Conservation (phyloP, 345 rosid species). For the Acer saccharum region DNA sequence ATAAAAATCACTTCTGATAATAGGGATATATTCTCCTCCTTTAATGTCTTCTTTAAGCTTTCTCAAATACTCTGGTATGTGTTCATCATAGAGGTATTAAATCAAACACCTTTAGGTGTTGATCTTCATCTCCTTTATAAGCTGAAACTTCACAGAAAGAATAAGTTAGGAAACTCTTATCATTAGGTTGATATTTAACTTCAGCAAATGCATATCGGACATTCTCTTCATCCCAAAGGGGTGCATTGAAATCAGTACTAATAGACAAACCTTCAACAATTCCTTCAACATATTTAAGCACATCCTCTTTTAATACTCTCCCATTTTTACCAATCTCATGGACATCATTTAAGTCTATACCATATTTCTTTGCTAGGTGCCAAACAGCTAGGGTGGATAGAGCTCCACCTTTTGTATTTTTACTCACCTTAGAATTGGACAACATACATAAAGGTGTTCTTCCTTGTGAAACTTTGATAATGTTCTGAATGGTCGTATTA, state of each 20-base stretch:
- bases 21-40: too few relatives aligned
- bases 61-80: too few relatives aligned
- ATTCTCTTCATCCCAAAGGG: constrained; percentile 26
- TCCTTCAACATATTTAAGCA: constrained; percentile 45
- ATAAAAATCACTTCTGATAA: too few relatives aligned
- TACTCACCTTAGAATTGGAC: constrained; percentile 26
- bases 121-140: too few relatives aligned
- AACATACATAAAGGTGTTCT: background rate
- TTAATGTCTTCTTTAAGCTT: too few relatives aligned
- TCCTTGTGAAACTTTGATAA: background rate
- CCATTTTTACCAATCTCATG: constrained; percentile 75
- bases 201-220: constrained; percentile 23
- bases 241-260: background rate
- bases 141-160: too few relatives aligned
- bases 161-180: constrained; percentile 31
- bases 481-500: background rate
- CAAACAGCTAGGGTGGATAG: constrained; percentile 82
- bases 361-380: constrained; percentile 73
- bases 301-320: constrained; percentile 79
- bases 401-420: constrained; percentile 45
- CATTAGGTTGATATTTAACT: constrained; percentile 37
- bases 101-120: too few relatives aligned
- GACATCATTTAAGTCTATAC: constrained; percentile 57
- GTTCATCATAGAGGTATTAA: too few relatives aligned
- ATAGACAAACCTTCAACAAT: too few relatives aligned